A percentile compares a stretch with the other conserved stretches of the same genome.
Conservation (phyloP, 768 basidiomycete genomes). For the Xanthoconium stramineum region DNA sequence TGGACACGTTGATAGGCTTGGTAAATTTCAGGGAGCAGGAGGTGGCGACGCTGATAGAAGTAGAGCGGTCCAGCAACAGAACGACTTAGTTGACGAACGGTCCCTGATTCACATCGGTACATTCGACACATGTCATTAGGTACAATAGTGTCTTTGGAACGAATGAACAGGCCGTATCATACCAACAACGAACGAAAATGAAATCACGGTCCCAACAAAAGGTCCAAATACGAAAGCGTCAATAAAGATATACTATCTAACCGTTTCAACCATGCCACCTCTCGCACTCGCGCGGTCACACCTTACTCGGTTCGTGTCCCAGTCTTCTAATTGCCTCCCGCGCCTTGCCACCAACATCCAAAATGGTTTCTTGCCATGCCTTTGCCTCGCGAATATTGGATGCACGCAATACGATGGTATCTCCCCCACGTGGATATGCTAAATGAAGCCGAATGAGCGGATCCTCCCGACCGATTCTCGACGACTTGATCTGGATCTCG, state of each 20-base stretch:
- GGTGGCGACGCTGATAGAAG: conserved; percentile 24
- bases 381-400: conserved; percentile 58
- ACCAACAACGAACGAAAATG: too few relatives aligned
- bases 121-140: not conserved
- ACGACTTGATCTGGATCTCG: conserved; percentile 57
- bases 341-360: conserved; percentile 10
- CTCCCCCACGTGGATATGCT: conserved; percentile 72
- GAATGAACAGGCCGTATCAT: not conserved
- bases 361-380: conserved; percentile 46
- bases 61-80: not conserved
- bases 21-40: conserved; percentile 55
- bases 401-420: conserved; percentile 60
- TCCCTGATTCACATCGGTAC: not conserved
- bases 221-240: not conserved
- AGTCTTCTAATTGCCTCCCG: conserved; percentile 7
- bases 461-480: conserved; percentile 58
- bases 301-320: not conserved
- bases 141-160: not conserved
- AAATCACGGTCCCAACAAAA: not conserved
- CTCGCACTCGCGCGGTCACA: not conserved
- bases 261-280: not conserved
- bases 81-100: not conserved
- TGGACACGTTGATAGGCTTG: conserved; percentile 62
- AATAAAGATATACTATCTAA: conserved; percentile 6
- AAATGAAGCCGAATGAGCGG: conserved; percentile 62